These are phyloP conservation scores for Brassica cretica DNA, from an alignment of 345 rosid genomes.

Conservation along the genomic window DNA sequence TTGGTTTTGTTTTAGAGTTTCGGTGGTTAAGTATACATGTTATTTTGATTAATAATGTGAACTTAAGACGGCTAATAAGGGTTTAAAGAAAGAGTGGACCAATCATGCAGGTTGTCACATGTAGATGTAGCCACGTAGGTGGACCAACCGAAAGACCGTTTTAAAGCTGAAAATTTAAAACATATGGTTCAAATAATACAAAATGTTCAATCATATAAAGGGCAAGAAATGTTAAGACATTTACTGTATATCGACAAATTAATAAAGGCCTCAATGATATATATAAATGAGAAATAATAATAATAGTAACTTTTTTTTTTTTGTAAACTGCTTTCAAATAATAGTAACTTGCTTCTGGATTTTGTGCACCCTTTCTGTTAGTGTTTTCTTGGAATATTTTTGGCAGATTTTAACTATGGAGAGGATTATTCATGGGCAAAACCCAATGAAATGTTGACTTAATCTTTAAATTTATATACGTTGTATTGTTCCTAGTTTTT, in stretches of 20 bases:
- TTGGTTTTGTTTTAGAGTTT: neutral
- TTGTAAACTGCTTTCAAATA: too few species aligned
- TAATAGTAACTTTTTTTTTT: too few species aligned
- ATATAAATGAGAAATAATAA: neutral
- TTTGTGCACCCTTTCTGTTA: too few species aligned
- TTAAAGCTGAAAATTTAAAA: conserved; percentile 15
- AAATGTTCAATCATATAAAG: conserved; percentile 25
- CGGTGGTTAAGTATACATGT: conserved; percentile 15
- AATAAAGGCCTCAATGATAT: conserved; percentile 21
- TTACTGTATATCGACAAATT: conserved; percentile 21
- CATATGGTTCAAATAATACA: conserved; percentile 23
- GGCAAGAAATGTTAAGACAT: conserved; percentile 21
- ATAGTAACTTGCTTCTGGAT: too few species aligned
- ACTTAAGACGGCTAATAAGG: conserved; percentile 23
- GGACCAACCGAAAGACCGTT: conserved; percentile 35
- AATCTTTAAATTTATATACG: too few species aligned
- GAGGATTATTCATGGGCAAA: too few species aligned
- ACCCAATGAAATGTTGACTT: too few species aligned
- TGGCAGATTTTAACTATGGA: too few species aligned
- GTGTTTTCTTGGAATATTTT: too few species aligned
- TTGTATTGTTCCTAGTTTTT: too few species aligned
- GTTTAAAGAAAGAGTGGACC: conserved; percentile 31
- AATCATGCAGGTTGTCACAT: conserved; percentile 39
- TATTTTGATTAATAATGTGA: conserved; percentile 29
- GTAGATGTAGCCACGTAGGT: conserved; percentile 36